phyloP scores from a whole-genome alignment of 352 stramenopile genomes.

The Pythium inflatum region DNA sequence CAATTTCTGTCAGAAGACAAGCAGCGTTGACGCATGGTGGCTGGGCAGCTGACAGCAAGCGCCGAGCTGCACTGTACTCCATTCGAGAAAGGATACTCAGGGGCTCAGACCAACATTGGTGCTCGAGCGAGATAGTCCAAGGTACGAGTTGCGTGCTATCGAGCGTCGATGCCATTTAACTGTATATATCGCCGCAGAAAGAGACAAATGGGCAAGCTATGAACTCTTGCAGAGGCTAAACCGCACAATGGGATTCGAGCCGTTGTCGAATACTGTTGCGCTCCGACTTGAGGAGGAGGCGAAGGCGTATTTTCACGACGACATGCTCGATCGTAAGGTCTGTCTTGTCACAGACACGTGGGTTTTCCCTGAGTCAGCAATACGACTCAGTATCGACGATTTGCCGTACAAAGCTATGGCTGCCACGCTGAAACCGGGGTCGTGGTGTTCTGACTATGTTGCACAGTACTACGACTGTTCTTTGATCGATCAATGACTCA shows the following conservation, averaged over 20 bases:
- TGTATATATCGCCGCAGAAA: too few species aligned
- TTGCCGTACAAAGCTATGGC: slow-evolving; percentile 15
- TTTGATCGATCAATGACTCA: slow-evolving; percentile 4
- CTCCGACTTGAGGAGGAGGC: neutral
- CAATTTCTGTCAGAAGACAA: too few species aligned
- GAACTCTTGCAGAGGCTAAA: slow-evolving; percentile 7
- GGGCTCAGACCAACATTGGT: too few species aligned
- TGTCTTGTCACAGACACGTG: slow-evolving; percentile 19
- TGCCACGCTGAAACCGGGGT: neutral
- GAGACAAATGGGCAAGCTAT: neutral
- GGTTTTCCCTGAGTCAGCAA: slow-evolving; percentile 1
- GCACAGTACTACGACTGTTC: slow-evolving; percentile 33
- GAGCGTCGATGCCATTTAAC: too few species aligned
- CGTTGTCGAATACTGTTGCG: neutral
- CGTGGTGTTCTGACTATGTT: slow-evolving; percentile 7
- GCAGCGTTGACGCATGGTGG: too few species aligned
- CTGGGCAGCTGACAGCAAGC: too few species aligned
- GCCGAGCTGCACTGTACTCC: too few species aligned
- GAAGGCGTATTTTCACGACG: neutral
- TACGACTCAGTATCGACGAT: neutral
- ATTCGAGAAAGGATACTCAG: too few species aligned
- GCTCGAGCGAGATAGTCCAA: too few species aligned
- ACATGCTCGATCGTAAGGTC: slow-evolving; percentile 8
- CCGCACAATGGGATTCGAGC: neutral
- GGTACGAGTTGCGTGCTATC: too few species aligned